Base-by-base conservation (phyloP, 495 filamentous ascomycete species). In the Pyrenula aspistea region DNA sequence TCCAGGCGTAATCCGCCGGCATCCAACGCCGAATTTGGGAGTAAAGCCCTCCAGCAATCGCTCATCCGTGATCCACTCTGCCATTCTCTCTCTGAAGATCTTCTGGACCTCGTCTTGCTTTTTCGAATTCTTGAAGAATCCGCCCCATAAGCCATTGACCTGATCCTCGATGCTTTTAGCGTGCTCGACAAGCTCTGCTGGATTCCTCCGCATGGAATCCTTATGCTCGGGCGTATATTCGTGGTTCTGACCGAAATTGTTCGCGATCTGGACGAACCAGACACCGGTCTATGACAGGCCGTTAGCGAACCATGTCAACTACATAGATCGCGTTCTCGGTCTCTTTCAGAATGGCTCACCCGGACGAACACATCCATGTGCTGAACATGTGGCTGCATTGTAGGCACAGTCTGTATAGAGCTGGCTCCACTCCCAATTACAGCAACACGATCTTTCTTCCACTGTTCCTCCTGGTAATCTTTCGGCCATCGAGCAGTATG, bases 401-500 rank as follows among this genome's bases (percentile, higher is more conserved):
- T 71, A 70, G 79, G 66, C 71, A 72, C 68, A 8, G 67, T 67
- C 54, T 72, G 69, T 47, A 72, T 67, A 19, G 62, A 65, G 8
- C 63, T 67, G 3, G 69, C 66, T 1, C 69, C 67, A 8, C 67
- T 70, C 1, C 66, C 69, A 52, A 70, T 62, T 12, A 72, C 61
- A 10, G 69, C 69, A 3, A 71, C 69, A 2, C 60, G 73, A 20
- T 71, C 69, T 47, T 77, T 74, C 63, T 71, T 67, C 74, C 81
- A 78, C 42, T 75, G 60, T 65, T 83, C 80, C 53, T 77, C 73
- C 56, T 78, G 72, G 55, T 76, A 77, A n/a, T 80, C 68, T 25
- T 69, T 61, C 25, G 69, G 72, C 57, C 73, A 75, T 59, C 76
- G 74, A 10, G 72, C 75, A 53, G 75, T 73, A 73, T 81, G 82